Evolutionary conservation across 352 stramenopile species (phyloP).

Genomic region (Phytophthora aleatoria): DNA sequence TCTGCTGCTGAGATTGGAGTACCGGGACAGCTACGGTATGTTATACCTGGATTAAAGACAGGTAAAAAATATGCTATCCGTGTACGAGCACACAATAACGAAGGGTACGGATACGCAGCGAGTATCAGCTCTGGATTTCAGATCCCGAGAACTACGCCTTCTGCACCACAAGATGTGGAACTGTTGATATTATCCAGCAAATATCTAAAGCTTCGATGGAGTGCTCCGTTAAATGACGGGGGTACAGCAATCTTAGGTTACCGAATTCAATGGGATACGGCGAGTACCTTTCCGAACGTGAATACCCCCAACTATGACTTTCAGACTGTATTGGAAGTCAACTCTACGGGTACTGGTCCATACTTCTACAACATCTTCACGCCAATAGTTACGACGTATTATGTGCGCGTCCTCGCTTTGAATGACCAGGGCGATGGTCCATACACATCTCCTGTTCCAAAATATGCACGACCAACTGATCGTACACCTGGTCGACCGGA

Average conservation of each 20-base stretch:
- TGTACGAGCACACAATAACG: conserved; percentile 61
- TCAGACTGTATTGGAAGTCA: not conserved
- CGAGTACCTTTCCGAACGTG: conserved; percentile 4
- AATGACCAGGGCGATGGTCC: conserved; percentile 90
- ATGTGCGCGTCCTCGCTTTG: conserved; percentile 90
- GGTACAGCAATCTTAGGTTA: conserved; percentile 87
- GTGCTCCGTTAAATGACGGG: conserved; percentile 57
- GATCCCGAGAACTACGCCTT: conserved; percentile 54
- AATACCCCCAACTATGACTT: conserved; percentile 5
- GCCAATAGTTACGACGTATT: conserved; percentile 66
- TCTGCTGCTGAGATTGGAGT: conserved; percentile 39
- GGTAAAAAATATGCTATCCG: conserved; percentile 66
- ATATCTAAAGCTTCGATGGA: conserved; percentile 85
- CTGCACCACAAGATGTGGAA: conserved; percentile 39
- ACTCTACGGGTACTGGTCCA: conserved; percentile 38
- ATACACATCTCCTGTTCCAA: conserved; percentile 47
- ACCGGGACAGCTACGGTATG: conserved; percentile 33
- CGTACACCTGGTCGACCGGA: conserved; percentile 79
- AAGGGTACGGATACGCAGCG: conserved; percentile 60
- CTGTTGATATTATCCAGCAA: conserved; percentile 67
- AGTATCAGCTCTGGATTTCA: conserved; percentile 61
- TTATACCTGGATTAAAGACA: conserved; percentile 56
- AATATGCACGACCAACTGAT: conserved; percentile 60
- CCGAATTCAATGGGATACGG: conserved; percentile 92
- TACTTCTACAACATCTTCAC: conserved; percentile 95